These are phyloP conservation scores for Stagonosporopsis cucurbitacearum DNA, from an alignment of 2,329 filamentous ascomycete genomes.

Conservation along the genomic window DNA sequence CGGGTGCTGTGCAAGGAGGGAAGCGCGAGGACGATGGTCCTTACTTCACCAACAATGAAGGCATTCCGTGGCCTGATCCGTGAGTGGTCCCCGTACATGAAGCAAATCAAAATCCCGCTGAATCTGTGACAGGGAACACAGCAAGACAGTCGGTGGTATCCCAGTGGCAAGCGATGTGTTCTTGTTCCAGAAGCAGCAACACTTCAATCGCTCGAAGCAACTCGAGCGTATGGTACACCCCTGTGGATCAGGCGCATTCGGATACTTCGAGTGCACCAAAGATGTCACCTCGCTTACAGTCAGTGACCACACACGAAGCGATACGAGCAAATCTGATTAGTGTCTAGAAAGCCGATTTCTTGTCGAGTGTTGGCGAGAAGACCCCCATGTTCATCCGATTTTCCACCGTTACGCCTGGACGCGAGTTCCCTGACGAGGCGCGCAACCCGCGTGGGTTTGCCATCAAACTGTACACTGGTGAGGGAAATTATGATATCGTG, in stretches of 20 bases:
- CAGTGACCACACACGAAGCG: background rate
- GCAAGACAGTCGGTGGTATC: slow-evolving; percentile 61
- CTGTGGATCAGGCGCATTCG: slow-evolving; percentile 54
- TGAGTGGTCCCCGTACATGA: slow-evolving; percentile 21
- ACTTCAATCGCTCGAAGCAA: slow-evolving; percentile 63
- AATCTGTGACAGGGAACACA: slow-evolving; percentile 47
- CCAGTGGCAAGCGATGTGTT: slow-evolving; percentile 60
- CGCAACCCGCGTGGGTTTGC: slow-evolving; percentile 58
- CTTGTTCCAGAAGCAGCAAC: slow-evolving; percentile 62
- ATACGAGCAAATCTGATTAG: background rate
- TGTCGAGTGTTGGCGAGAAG: slow-evolving; percentile 50
- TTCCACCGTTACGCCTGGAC: slow-evolving; percentile 54
- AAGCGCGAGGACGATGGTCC: slow-evolving; percentile 58
- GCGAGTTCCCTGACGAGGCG: slow-evolving; percentile 55
- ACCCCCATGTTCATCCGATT: slow-evolving; percentile 55
- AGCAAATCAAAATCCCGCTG: background rate
- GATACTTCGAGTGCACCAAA: slow-evolving; percentile 56
- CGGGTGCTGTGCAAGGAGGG: slow-evolving; percentile 54
- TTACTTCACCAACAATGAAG: slow-evolving; percentile 64
- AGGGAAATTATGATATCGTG: slow-evolving; percentile 59
- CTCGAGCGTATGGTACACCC: slow-evolving; percentile 55
- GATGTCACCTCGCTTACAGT: slow-evolving; percentile 45
- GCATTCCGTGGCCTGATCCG: slow-evolving; percentile 59
- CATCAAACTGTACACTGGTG: slow-evolving; percentile 58
- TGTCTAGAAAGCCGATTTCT: slow-evolving; percentile 50